Evolutionary conservation across 2,329 filamentous ascomycete species (phyloP), one percentile per base, ranked within the genome.

Genomic region (Cordyceps militaris): DNA sequence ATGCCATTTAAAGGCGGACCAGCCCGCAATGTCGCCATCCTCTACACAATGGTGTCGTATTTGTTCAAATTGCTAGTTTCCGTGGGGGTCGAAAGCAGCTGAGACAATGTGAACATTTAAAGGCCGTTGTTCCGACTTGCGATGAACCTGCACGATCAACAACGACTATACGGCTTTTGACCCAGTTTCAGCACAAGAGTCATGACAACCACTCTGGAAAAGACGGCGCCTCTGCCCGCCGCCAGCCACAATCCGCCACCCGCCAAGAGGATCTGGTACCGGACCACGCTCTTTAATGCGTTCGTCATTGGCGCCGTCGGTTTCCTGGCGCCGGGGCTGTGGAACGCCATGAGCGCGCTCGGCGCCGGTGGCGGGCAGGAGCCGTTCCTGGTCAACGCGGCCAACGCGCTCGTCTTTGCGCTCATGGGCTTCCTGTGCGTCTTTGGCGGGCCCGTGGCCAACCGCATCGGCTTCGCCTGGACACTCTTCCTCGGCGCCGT

Each of bases 341-440:
- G 80, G 79, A 81, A 80, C 64, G 79, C 79, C 1, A 80, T 82
- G 76, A 81, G 78, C 60, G 70, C 73, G 1, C 67, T 80, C 5
- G 79, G 79, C 16, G 79, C 79, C 1, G 79, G 79, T 40, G 79
- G 79, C 26, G 76, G 76, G 1, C 73, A 79, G 59, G 70, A 73
- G 40, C 77, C 77, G 0, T 80, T 71, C 52, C 70, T 81, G 38
- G 75, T 79, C 50, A 79, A 79, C 56, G 76, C 76, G 0, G 77
- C 76, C n/a, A 80, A 79, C 59, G 73, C 75, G 1, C 65, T 80
- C 3, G 73, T 78, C 8, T 80, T 79, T 47, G 75, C 70, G 1
- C 63, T 77, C 9, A 69, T 77, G 69, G 72, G 71, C 4, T 66
- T 79, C 46, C 66, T 78, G n/a, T 79, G 76, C 57, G 62, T 79